Conservation (phyloP, 768 basidiomycete genomes). For the Mycena amicta region DNA sequence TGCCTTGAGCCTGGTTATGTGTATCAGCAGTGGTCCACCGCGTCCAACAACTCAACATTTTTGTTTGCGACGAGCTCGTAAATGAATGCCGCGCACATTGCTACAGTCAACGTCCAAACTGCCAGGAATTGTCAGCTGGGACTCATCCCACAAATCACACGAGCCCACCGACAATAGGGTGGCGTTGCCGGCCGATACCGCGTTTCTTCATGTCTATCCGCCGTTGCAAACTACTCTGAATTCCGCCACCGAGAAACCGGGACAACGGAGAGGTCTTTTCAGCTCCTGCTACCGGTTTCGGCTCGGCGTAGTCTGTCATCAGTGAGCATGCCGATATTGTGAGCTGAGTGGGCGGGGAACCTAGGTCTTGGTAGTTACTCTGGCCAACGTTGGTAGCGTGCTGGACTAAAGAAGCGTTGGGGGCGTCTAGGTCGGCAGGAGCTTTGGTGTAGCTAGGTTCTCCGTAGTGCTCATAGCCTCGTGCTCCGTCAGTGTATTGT, state of each 20-base stretch:
- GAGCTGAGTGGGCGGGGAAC: slow-evolving; percentile 33
- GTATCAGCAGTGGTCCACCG: neutral
- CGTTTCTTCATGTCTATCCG: slow-evolving; percentile 87
- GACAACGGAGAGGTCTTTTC: slow-evolving; percentile 46
- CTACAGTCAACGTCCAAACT: slow-evolving; percentile 67
- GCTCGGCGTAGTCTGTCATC: slow-evolving; percentile 63
- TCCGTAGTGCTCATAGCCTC: slow-evolving; percentile 15
- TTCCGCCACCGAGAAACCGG: slow-evolving; percentile 46
- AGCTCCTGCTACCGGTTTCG: slow-evolving; percentile 24
- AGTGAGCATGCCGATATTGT: neutral
- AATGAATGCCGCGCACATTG: slow-evolving; percentile 78
- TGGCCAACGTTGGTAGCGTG: slow-evolving; percentile 46
- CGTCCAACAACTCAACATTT: slow-evolving; percentile 11
- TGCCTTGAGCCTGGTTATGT: slow-evolving; percentile 69
- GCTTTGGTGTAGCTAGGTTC: slow-evolving; percentile 32
- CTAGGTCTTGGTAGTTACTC: slow-evolving; percentile 55
- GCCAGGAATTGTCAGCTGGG: slow-evolving; percentile 24
- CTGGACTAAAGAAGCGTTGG: slow-evolving; percentile 45
- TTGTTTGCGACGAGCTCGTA: slow-evolving; percentile 81
- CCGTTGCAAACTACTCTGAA: slow-evolving; percentile 71
- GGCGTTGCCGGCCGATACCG: slow-evolving; percentile 79
- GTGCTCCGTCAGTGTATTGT: neutral
- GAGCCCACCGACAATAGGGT: slow-evolving; percentile 70
- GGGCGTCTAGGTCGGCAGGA: slow-evolving; percentile 30
- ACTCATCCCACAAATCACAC: slow-evolving; percentile 6